These are phyloP conservation scores for Globisporangium splendens DNA, from an alignment of 352 stramenopile genomes.

Conservation along the genomic window DNA sequence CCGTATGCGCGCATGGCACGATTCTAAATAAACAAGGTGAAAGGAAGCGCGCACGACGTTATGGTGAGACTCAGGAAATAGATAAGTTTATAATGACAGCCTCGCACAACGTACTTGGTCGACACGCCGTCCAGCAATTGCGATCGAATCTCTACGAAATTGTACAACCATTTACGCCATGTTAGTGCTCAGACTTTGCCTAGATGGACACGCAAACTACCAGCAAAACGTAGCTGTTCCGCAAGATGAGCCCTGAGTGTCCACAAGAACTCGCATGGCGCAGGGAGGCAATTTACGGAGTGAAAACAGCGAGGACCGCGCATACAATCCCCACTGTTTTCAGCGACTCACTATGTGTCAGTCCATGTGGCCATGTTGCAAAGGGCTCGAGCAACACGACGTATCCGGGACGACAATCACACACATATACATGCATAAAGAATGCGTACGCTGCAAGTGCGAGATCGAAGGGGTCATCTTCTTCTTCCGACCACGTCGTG, in stretches of 20 bases:
- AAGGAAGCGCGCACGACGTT: neutral
- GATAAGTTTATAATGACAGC: neutral
- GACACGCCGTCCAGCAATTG: constrained; percentile 41
- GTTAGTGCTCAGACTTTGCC: no score
- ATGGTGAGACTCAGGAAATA: neutral
- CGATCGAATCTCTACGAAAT: constrained; percentile 33
- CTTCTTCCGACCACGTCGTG: constrained; percentile 41
- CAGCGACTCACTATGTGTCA: constrained; percentile 32
- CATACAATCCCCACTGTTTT: constrained; percentile 12
- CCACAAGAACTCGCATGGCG: constrained; percentile 16
- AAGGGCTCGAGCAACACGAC: constrained; percentile 28
- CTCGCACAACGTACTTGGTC: constrained; percentile 36
- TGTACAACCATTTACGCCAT: neutral
- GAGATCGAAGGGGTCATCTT: constrained; percentile 56
- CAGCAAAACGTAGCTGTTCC: constrained; percentile 8
- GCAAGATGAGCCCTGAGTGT: constrained; percentile 15
- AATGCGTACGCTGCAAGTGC: constrained; percentile 60
- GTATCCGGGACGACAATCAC: constrained; percentile 59
- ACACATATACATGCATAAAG: constrained; percentile 13
- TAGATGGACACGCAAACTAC: neutral
- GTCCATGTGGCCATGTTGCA: constrained; percentile 41
- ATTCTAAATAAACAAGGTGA: constrained; percentile 36
- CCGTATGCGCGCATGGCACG: constrained; percentile 83
- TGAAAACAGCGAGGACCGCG: neutral
- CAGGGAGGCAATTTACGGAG: constrained; percentile 27